Base-by-base conservation (phyloP, 371 early-diverging fungal genomes). In the Mortierella sp. region DNA sequence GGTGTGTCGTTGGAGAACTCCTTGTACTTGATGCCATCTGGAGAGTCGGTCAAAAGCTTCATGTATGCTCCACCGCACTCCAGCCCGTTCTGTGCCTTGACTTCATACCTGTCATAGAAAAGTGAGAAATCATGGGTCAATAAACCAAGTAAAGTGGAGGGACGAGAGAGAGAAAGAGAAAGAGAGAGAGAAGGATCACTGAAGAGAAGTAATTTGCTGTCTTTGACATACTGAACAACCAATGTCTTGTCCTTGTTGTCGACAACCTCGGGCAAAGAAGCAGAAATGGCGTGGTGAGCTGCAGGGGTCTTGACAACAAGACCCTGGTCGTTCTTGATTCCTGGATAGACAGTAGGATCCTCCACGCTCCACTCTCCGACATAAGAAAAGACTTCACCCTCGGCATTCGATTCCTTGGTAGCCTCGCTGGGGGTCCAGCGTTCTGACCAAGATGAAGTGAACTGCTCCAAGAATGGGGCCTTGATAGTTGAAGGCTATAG, bases 61-160 rank as follows among this genome's bases (percentile, higher is more conserved):
- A 96, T 74, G 84, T 98, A 98, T 44, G 96, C 96, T 57, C 98
- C 98, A 72, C 96, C 97, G 86, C 98, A 98, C 64, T 95, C 94
- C 59, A 97, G 88, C 29, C 88, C 89, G 72, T 96, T 89, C 74
- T 97, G 96, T 48, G 95, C 89, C 89, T 98, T 98, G 69, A 97
- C 96, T 82, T 97, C 96, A 72, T 81, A 68, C 56, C 72, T 71
- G 45, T 43, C 12, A 9, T 37, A 37, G 37, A 37, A 9, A 37
- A 37, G 37, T 9, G 37, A 25, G 53, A 25, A 57, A 37, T 6
- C n/a, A 30, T 29, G 57, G 18, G 50, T 16, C 2, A 21, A 50
- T 14, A 6, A 50, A 14, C 16, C 14, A 6, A 6, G 21, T 50
- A 14, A 14, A 14, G 50, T n/a, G 50, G 46, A 11, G 16, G 46